Conservation (phyloP, 106 monocot species). For the Phalaenopsis equestris region DNA sequence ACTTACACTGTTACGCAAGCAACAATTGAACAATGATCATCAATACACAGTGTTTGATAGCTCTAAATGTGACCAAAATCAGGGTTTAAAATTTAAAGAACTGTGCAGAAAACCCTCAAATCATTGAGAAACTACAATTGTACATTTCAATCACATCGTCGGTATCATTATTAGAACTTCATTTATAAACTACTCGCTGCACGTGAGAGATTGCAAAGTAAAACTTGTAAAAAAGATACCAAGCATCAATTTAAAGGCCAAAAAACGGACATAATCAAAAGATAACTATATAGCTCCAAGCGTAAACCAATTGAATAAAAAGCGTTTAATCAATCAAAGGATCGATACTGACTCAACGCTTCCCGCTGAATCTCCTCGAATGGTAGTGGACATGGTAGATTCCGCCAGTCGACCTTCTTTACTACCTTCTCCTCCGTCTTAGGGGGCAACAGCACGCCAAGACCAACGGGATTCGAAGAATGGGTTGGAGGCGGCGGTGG, state of each 20-base stretch:
- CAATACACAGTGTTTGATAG: neutral
- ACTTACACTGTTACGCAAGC: neutral
- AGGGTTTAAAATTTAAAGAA: neutral
- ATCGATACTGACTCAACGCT: conserved; percentile 58
- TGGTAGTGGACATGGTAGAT: conserved; percentile 83
- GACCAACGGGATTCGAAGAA: conserved; percentile 17
- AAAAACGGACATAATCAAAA: neutral
- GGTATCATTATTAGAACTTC: neutral
- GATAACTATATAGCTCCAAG: neutral
- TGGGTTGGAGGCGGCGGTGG: conserved; percentile 26
- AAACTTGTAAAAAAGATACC: neutral
- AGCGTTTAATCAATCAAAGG: neutral
- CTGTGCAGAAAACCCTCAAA: neutral
- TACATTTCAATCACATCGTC: neutral
- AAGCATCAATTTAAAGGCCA: neutral
- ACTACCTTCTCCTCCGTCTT: conserved; percentile 26
- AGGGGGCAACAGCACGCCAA: conserved; percentile 31
- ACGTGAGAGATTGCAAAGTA: neutral
- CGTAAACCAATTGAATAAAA: neutral
- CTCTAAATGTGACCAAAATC: neutral
- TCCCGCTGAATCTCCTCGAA: conserved; percentile 86
- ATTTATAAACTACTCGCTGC: neutral
- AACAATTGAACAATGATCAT: neutral
- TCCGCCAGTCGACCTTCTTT: conserved; percentile 55
- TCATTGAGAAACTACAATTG: neutral